Percentiles rank a stretch among this genome's conserved stretches.
Evolutionary conservation across 495 filamentous ascomycete genomes (phyloP).

Genomic region (Aspergillus nanangensis): DNA sequence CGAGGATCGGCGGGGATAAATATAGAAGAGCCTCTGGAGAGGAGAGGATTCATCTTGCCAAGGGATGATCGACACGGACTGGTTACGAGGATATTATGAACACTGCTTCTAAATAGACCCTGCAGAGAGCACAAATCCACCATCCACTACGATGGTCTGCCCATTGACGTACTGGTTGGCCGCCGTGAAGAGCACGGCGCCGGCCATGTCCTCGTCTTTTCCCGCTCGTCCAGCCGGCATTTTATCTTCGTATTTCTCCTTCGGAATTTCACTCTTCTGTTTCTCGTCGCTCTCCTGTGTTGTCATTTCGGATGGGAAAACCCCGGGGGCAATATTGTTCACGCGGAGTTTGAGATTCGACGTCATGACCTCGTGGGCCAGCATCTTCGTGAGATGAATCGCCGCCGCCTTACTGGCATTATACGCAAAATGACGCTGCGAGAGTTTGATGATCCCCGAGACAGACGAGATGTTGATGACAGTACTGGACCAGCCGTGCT

Average conservation of each 20-base stretch:
- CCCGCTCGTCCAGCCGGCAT: slow-evolving; percentile 60
- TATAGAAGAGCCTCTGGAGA: too few relatives aligned
- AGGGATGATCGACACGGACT: too few relatives aligned
- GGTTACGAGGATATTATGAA: too few relatives aligned
- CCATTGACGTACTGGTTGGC: slow-evolving; percentile 72
- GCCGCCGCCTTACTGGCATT: slow-evolving; percentile 49
- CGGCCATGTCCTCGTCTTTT: slow-evolving; percentile 71
- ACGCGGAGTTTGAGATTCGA: slow-evolving; percentile 40
- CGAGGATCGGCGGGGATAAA: too few relatives aligned
- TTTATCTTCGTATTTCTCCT: slow-evolving; percentile 56
- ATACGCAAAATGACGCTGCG: slow-evolving; percentile 51
- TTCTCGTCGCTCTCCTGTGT: slow-evolving; percentile 45
- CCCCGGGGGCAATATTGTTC: slow-evolving; percentile 53
- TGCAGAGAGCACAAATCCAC: slow-evolving; percentile 46
- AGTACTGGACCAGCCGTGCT: slow-evolving; percentile 46
- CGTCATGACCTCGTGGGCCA: slow-evolving; percentile 46
- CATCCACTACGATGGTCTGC: slow-evolving; percentile 63
- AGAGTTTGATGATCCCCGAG: slow-evolving; percentile 42
- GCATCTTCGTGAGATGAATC: slow-evolving; percentile 50
- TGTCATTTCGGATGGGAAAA: slow-evolving; percentile 54
- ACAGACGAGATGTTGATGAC: slow-evolving; percentile 61
- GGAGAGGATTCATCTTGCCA: too few relatives aligned
- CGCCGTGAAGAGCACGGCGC: slow-evolving; percentile 55
- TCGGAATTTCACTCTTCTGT: slow-evolving; percentile 60
- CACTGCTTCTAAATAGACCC: too few relatives aligned